Evolutionary conservation across 2,329 filamentous ascomycete species (phyloP).

Genomic region (Ophiostoma sp.): DNA sequence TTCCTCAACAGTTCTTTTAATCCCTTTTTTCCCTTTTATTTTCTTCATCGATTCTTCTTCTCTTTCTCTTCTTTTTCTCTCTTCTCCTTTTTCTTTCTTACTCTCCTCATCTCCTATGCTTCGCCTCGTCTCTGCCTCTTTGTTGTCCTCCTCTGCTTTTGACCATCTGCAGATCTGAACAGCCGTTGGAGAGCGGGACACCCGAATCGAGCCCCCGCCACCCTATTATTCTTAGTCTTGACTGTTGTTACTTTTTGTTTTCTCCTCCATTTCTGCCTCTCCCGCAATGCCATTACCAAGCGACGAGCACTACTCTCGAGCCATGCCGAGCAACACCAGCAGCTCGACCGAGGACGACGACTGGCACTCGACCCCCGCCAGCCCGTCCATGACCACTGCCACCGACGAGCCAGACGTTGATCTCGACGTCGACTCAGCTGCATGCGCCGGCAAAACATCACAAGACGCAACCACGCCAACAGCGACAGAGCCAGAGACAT

Average conservation of each 20-base stretch:
- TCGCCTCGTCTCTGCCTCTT: neutral
- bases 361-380: conserved; percentile 21
- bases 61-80: neutral
- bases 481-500: neutral
- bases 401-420: conserved; percentile 7
- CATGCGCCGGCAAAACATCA: neutral
- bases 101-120: neutral
- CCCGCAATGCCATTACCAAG: neutral
- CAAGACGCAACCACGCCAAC: conserved; percentile 1
- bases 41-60: neutral
- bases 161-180: neutral
- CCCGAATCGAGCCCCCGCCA: neutral
- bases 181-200: neutral
- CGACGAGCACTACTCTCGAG: neutral
- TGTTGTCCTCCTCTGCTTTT: neutral
- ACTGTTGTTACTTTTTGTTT: neutral
- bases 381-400: conserved; percentile 12
- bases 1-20: conserved; percentile 11
- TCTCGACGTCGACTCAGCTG: neutral
- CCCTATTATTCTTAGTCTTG: too few species aligned
- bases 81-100: neutral
- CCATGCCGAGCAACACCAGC: conserved; percentile 13
- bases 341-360: conserved; percentile 19
- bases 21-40: neutral
- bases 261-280: neutral